Percentiles rank a stretch among this genome's conserved stretches.
Evolutionary conservation across 2,329 filamentous ascomycete genomes (phyloP).

Genomic region (Karstenula rhodostoma): DNA sequence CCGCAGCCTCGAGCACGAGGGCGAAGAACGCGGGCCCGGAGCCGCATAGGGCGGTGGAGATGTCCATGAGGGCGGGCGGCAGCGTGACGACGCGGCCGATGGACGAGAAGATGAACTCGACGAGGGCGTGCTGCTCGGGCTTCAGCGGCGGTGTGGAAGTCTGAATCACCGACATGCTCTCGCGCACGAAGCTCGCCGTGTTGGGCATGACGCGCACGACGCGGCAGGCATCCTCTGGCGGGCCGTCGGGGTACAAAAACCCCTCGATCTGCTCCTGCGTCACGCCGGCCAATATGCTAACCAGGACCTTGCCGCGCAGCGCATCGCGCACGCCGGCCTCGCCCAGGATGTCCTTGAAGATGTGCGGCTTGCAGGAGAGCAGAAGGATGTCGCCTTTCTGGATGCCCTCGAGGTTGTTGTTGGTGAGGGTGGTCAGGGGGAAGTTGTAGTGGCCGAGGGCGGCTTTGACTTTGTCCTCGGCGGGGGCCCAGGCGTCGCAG

Average conservation of each 20-base stretch:
- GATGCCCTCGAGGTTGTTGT: conserved; percentile 74
- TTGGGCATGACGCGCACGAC: conserved; percentile 87
- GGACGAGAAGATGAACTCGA: conserved; percentile 79
- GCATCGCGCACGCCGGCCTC: conserved; percentile 75
- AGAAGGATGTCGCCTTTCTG: conserved; percentile 76
- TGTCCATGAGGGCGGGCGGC: conserved; percentile 74
- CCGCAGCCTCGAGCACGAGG: conserved; percentile 76
- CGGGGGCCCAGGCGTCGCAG: conserved; percentile 75
- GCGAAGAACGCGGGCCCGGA: conserved; percentile 80
- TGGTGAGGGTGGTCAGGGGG: conserved; percentile 71
- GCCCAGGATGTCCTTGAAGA: conserved; percentile 72
- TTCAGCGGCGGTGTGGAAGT: conserved; percentile 67
- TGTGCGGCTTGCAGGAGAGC: conserved; percentile 82
- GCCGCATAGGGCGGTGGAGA: conserved; percentile 75
- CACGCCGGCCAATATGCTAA: conserved; percentile 83
- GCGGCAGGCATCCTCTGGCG: conserved; percentile 61
- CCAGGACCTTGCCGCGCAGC: conserved; percentile 79
- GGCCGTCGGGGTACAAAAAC: conserved; percentile 65
- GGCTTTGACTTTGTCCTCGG: conserved; percentile 72
- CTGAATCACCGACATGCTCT: conserved; percentile 82
- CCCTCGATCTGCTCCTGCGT: conserved; percentile 72
- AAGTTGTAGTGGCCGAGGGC: conserved; percentile 70
- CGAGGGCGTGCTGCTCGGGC: conserved; percentile 61
- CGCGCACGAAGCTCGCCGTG: conserved; percentile 78
- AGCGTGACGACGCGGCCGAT: conserved; percentile 76